Evolutionary conservation across 306 rosid species (phyloP).

Genomic region (Canavalia gladiata): DNA sequence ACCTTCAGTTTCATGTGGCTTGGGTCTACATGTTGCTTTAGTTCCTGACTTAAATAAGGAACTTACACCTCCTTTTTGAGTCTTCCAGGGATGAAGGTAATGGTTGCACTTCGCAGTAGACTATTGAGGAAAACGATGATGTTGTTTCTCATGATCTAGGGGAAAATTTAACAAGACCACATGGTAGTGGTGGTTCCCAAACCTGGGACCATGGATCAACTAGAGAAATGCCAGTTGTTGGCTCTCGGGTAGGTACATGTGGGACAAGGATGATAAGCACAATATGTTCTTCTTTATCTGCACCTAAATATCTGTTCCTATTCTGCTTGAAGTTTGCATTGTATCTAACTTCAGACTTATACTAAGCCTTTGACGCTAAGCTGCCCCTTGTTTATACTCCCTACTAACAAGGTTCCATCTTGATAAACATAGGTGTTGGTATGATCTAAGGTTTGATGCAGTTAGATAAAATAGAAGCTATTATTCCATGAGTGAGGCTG

Average conservation of each 20-base stretch:
- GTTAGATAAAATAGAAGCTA: no score
- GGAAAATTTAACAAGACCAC: conserved; percentile 79
- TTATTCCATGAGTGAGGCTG: no score
- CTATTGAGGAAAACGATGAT: conserved; percentile 89
- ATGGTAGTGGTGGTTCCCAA: conserved; percentile 96
- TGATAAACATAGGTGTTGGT: no score
- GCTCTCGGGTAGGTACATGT: conserved; percentile 69
- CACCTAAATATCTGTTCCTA: no score
- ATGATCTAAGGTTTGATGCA: no score
- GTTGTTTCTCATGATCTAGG: conserved; percentile 86
- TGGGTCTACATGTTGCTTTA: conserved; percentile 87
- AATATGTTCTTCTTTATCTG: background rate
- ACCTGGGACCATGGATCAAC: conserved; percentile 75
- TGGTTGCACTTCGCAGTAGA: conserved; percentile 90
- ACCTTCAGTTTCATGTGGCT: conserved; percentile 73
- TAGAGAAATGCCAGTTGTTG: conserved; percentile 87
- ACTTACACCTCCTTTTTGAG: conserved; percentile 91
- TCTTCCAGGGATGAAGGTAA: conserved; percentile 92
- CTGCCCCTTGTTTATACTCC: no score
- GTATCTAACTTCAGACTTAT: no score
- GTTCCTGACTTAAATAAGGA: conserved; percentile 98
- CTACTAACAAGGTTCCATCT: no score
- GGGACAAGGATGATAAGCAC: conserved; percentile 77
- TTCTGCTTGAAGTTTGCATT: no score
- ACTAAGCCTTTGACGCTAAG: no score